Evolutionary conservation across 139 green algal species (phyloP).

Genomic region (Haematococcus lacustris): DNA sequence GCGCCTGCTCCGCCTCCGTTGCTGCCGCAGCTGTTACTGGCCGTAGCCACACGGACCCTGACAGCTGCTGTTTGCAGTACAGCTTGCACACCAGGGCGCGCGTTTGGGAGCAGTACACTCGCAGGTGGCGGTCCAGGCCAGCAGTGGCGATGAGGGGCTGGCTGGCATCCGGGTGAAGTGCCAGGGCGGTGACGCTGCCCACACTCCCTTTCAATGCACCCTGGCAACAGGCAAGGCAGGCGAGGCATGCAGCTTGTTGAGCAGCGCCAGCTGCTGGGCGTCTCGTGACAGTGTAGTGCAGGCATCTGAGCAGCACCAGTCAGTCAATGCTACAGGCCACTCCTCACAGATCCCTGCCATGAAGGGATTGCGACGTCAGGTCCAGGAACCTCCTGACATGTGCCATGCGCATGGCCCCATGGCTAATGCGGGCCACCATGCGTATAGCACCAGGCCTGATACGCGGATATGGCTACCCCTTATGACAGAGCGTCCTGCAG

Average conservation of each 20-base stretch:
- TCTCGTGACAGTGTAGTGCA: neutral
- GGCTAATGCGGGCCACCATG: no score
- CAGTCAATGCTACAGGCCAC: neutral
- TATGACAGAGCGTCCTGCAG: no score
- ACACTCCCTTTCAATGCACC: constrained; percentile 38
- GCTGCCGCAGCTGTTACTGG: neutral
- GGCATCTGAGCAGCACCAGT: neutral
- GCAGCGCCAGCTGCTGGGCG: neutral
- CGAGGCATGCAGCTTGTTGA: neutral
- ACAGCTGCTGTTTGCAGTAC: constrained; percentile 28
- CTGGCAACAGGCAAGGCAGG: neutral
- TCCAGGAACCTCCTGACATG: neutral
- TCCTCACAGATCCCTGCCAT: neutral
- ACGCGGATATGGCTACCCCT: no score
- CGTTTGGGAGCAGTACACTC: constrained; percentile 45
- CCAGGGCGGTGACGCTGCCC: constrained; percentile 40
- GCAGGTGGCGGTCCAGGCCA: constrained; percentile 58
- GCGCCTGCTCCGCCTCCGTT: neutral
- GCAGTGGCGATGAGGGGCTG: constrained; percentile 45
- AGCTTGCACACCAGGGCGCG: constrained; percentile 5
- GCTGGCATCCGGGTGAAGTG: constrained; percentile 24
- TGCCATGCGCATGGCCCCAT: no score
- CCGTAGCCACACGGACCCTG: neutral
- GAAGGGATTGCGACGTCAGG: neutral
- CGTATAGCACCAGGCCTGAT: no score